phyloP scores from a whole-genome alignment of 2,329 filamentous ascomycete species.

The Bipolaris oryzae region DNA sequence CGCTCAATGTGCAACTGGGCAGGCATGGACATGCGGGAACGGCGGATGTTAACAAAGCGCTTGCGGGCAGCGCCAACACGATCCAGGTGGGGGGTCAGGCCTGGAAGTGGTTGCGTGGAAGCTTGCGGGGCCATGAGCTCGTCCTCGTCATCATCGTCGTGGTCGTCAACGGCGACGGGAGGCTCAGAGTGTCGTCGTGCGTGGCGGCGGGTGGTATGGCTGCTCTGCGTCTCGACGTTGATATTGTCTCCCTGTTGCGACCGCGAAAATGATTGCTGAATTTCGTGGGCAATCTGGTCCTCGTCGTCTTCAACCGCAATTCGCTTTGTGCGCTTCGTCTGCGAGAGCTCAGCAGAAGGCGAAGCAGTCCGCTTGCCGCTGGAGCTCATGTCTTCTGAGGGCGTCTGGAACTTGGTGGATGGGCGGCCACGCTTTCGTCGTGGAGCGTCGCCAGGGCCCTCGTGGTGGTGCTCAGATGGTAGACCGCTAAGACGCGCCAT shows the following conservation, averaged over 20 bases:
- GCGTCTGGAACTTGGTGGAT: constrained; percentile 28
- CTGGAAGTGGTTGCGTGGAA: constrained; percentile 35
- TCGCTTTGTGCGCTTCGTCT: constrained; percentile 44
- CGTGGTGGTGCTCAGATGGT: constrained; percentile 45
- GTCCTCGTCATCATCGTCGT: constrained; percentile 22
- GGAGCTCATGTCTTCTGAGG: constrained; percentile 27
- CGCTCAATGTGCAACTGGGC: constrained; percentile 38
- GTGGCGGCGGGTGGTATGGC: constrained; percentile 25
- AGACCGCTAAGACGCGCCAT: constrained; percentile 46
- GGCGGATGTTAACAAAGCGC: constrained; percentile 35
- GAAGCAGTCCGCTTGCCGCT: constrained; percentile 40
- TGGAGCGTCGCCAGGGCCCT: constrained; percentile 43
- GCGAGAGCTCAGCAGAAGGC: constrained; percentile 30
- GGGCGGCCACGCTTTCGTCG: constrained; percentile 41
- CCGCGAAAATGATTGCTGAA: constrained; percentile 37
- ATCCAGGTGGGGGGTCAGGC: constrained; percentile 43
- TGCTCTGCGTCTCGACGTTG: constrained; percentile 20
- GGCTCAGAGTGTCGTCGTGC: constrained; percentile 47
- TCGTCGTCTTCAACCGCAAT: constrained; percentile 37
- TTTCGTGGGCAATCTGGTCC: constrained; percentile 43
- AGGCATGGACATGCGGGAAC: constrained; percentile 46
- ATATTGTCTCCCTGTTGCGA: constrained; percentile 30
- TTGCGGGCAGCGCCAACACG: constrained; percentile 35
- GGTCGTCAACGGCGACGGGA: constrained; percentile 25
- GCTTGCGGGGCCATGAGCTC: constrained; percentile 25